A percentile compares a stretch with the other conserved stretches of the same genome.
Conservation (phyloP, 2,329 filamentous ascomycete genomes). For the Talaromyces sp. region DNA sequence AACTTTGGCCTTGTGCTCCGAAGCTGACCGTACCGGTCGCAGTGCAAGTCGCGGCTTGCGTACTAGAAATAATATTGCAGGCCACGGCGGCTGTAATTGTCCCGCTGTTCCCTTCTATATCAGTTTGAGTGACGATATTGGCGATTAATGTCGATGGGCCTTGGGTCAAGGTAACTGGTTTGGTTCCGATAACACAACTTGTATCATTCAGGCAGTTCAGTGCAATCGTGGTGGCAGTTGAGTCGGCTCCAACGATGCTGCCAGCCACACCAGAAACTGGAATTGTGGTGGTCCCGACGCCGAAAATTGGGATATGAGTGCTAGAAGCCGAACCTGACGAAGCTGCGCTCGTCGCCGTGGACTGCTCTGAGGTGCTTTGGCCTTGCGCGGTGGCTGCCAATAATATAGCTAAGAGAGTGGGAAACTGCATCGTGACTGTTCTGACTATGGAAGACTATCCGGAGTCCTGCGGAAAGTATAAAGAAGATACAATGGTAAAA, state of each 20-base stretch:
- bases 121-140: slow-evolving; percentile 16
- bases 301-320: slow-evolving; percentile 2
- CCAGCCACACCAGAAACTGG: background rate
- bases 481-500: background rate
- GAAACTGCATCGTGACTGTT: background rate
- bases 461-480: background rate
- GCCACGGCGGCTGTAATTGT: slow-evolving; percentile 15
- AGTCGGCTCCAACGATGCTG: slow-evolving; percentile 20
- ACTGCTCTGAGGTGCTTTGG: background rate
- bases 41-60: slow-evolving; percentile 20
- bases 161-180: slow-evolving; percentile 21
- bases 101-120: slow-evolving; percentile 5
- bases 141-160: slow-evolving; percentile 23
- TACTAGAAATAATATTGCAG: slow-evolving; percentile 21
- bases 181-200: slow-evolving; percentile 14
- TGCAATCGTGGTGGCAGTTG: slow-evolving; percentile 21
- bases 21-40: slow-evolving; percentile 8
- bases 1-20: background rate
- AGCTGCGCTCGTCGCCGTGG: background rate
- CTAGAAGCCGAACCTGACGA: background rate
- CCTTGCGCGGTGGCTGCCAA: background rate
- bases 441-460: background rate
- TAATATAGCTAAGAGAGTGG: background rate
- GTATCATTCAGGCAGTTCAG: slow-evolving; percentile 15
- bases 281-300: background rate